Base-by-base conservation (phyloP, 2,329 filamentous ascomycete genomes). In the Talaromyces sp. region DNA sequence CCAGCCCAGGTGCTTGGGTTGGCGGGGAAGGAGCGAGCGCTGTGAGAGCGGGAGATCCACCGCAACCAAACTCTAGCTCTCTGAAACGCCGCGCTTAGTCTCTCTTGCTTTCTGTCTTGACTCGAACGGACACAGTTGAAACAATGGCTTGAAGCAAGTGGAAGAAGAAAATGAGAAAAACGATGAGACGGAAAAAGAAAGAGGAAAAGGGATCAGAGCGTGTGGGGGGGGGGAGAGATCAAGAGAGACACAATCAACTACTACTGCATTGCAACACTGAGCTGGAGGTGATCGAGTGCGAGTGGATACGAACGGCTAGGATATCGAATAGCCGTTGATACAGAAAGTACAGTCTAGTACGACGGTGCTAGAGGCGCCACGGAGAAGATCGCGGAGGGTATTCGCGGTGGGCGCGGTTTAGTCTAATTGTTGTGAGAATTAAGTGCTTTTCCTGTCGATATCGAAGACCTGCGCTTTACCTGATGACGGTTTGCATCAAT, bases 41-140 rank as follows among this genome's bases (percentile, higher is more conserved):
- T 35, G 49, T 49, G 52, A 31, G 62, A 19, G 62, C 64, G 64
- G 64, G 64, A 66, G 64, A 66, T 66, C 64, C 64, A 62, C 64
- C 60, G 11, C 59, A n/a, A 37, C 56, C 56, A 59, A 59, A 59
- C 56, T 59, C 56, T 59, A 58, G 54, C 19, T 22, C 45, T 27
- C 22, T 27, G 47, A 31, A 27, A 31, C 56, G 6, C 49, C 49
- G 49, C 56, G 19, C 39, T 19, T 24, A 58, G 31, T 35, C 39
- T n/a, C 37, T n/a, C 52, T 11, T 37, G 24, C 47, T 16, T 19
- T 31, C 41, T 27, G 5, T 49, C 11, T 27, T 22, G 45, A 49
- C 3, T 49, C 45, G 10, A n/a, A 57, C 27, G 19, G 33, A 22
- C 7, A 22, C 33, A n/a, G 14, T 14, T 50, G 24, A 50, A 50